Evolutionary conservation across 2,329 filamentous ascomycete genomes (phyloP), one percentile per base, ranked within the genome.

Genomic region (Karstenula rhodostoma): DNA sequence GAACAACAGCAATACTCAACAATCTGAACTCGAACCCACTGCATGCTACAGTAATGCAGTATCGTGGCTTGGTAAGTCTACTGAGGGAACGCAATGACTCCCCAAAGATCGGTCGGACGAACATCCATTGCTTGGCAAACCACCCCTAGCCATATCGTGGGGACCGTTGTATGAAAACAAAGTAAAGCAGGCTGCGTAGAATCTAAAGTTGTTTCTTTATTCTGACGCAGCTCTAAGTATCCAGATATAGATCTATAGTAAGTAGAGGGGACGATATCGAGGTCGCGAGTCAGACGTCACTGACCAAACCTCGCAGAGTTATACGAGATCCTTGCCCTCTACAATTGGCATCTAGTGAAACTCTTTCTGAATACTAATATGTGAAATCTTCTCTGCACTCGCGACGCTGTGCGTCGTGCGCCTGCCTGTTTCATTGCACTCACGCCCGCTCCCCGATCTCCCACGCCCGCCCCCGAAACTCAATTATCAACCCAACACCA

Each of bases 51-150:
- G 8, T 4, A 4, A 8, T 4, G 27, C 8, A 29, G 27, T 29
- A 8, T 29, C 8, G 27, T 29, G 4, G 4, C 35, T 43, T 43
- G 1, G 2, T 43, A 4, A 43, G 6, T 9, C 6, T 19, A 5
- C 19, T 43, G n/a, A 22, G 40, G 8, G 40, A 22, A 7, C 6
- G 7, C 17, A n/a, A 42, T 42, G 40, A n/a, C n/a, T 40, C 5
- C 35, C 15, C 10, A 17, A 40, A 5, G 4, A 6, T 22, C 19
- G 40, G 40, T 43, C 2, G 40, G 3, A 17, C n/a, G 40, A 22
- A 53, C 50, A 53, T 53, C 43, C 50, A 53, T 32, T 53, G 50
- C 50, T 53, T 53, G 35, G 50, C 50, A 53, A 29, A 43, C 22
- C 15, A 3, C 49, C 32, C 19, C 22, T 40, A 19, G 9, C 33